phyloP scores from a whole-genome alignment of 2,329 filamentous ascomycete genomes.

The Lachnellula subtilissima region DNA sequence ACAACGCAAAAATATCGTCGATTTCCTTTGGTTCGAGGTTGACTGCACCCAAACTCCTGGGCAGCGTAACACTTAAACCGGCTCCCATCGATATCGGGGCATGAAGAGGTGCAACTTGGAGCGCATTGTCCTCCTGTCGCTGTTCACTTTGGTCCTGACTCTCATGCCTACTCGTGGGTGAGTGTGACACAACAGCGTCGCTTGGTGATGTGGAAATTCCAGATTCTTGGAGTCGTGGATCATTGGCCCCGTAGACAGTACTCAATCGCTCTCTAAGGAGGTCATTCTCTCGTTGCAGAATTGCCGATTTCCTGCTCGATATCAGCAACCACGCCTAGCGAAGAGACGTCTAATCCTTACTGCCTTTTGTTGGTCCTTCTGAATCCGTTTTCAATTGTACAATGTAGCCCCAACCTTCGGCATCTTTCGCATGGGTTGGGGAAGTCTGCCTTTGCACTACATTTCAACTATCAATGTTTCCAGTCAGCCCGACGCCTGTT shows the following conservation, averaged over 20 bases:
- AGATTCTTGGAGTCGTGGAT: not conserved
- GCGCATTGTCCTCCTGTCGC: not conserved
- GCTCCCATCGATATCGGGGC: not conserved
- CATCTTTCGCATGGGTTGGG: conserved; percentile 9
- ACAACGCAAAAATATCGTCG: conserved; percentile 11
- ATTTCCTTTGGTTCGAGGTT: conserved; percentile 6
- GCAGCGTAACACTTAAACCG: not conserved
- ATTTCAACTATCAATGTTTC: conserved; percentile 5
- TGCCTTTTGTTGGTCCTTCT: conserved; percentile 11
- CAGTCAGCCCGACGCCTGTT: not conserved
- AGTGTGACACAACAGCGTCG: conserved; percentile 2
- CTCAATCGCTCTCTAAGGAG: conserved; percentile 6
- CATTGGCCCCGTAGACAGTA: conserved; percentile 1
- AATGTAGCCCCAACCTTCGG: conserved; percentile 4
- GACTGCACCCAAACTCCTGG: conserved; percentile 7
- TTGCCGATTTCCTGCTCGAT: conserved; percentile 8
- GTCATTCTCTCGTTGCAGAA: conserved; percentile 10
- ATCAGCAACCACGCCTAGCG: not conserved
- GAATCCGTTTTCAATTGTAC: conserved; percentile 11
- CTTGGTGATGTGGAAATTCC: conserved; percentile 7
- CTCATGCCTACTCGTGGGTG: conserved; percentile 6
- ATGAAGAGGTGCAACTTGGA: not conserved
- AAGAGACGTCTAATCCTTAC: not conserved
- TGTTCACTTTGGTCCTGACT: not conserved
- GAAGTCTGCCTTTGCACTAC: conserved; percentile 9